Evolutionary conservation across 179 eudicot species (phyloP).

Genomic region (Patellifolia procumbens): DNA sequence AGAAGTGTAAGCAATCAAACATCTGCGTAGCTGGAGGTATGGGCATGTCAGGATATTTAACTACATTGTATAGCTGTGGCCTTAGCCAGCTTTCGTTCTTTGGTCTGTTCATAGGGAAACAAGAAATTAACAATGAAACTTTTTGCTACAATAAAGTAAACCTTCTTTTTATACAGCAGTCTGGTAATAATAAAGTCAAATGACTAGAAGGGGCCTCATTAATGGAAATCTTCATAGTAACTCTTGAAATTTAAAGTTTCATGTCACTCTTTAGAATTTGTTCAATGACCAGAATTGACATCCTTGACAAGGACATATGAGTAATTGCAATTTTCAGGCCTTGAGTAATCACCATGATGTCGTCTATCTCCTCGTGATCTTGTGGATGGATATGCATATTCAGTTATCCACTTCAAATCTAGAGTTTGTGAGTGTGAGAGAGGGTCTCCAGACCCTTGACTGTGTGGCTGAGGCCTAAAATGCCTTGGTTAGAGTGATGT

Average conservation of each 20-base stretch:
- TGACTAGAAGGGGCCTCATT: no score
- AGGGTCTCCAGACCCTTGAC: no score
- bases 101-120: constrained; percentile 8
- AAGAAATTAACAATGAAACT: not conserved
- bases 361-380: no score
- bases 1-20: constrained; percentile 60
- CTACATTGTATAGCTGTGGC: constrained; percentile 5
- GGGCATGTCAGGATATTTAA: constrained; percentile 29
- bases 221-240: not conserved
- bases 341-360: no score
- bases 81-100: constrained; percentile 9
- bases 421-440: not conserved
- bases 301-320: not conserved
- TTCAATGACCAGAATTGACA: not conserved
- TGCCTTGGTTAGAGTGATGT: not conserved
- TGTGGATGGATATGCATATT: no score
- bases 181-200: no score
- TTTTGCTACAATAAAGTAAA: no score
- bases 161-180: no score
- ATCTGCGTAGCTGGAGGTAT: constrained; percentile 97
- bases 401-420: not conserved
- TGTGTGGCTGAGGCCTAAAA: not conserved
- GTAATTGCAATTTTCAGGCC: not conserved
- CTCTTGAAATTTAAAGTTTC: not conserved
- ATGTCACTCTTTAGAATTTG: not conserved